Percentiles rank a stretch among this genome's conserved stretches.
phyloP scores from a whole-genome alignment of 306 rosid genomes.

The Glycine latifolia region DNA sequence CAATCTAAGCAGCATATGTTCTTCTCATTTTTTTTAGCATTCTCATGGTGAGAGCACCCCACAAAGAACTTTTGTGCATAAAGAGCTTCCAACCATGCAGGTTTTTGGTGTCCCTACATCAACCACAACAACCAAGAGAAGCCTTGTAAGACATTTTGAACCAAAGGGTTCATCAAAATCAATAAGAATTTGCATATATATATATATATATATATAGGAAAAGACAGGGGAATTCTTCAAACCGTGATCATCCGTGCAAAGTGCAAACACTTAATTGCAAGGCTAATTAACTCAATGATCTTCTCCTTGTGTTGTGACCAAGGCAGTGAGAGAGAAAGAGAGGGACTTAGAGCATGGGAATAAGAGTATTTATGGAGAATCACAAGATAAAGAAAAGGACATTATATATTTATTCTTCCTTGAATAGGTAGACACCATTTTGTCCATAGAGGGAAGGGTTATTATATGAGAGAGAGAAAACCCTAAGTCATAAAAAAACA shows the following conservation, averaged over 20 bases:
- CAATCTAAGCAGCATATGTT: conserved; percentile 36
- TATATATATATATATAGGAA: not conserved
- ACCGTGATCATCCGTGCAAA: conserved; percentile 20
- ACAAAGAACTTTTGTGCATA: conserved; percentile 22
- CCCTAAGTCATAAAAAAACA: not conserved
- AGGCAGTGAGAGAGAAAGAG: not conserved
- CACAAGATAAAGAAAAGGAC: conserved; percentile 18
- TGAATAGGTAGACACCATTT: conserved; percentile 36
- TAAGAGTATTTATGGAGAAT: conserved; percentile 34
- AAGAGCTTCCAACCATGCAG: conserved; percentile 44
- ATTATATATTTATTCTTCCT: conserved; percentile 25
- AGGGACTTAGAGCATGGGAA: conserved; percentile 32
- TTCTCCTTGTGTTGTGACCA: not conserved
- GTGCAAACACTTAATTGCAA: not conserved
- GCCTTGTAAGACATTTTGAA: not conserved
- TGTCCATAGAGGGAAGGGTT: conserved; percentile 7
- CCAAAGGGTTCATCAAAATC: conserved; percentile 26
- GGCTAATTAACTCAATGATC: not conserved
- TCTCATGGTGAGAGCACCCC: conserved; percentile 25
- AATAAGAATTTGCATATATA: not conserved
- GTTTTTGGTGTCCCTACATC: conserved; percentile 27
- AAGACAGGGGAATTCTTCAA: conserved; percentile 22
- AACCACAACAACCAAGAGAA: not conserved
- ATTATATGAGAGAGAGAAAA: not conserved
- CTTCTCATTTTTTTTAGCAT: conserved; percentile 40